phyloP scores from a whole-genome alignment of 768 basidiomycete species.

The Glaciozyma antarctica region DNA sequence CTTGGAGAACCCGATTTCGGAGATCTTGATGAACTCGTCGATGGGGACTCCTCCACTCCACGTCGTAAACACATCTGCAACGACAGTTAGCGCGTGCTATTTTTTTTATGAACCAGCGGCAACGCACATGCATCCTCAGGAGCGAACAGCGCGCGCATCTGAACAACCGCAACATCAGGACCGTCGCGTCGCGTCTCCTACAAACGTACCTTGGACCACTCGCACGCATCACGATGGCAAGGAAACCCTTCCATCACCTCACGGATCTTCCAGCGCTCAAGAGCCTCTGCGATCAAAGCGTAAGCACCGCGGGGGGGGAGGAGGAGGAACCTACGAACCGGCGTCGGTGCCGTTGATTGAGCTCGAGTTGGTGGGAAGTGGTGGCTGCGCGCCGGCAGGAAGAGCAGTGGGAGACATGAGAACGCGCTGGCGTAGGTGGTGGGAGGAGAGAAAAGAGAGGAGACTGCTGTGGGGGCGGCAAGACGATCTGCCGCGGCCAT shows the following conservation, averaged over 20 bases:
- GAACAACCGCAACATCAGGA: background rate
- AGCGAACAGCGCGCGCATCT: conserved; percentile 18
- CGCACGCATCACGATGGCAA: conserved; percentile 16
- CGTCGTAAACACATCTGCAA: conserved; percentile 23
- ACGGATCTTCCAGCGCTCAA: background rate
- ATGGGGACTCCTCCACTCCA: conserved; percentile 23
- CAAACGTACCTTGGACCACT: conserved; percentile 18
- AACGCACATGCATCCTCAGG: conserved; percentile 19
- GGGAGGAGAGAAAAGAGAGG: background rate
- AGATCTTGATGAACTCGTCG: conserved; percentile 24
- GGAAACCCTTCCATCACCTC: conserved; percentile 25
- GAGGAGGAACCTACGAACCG: background rate
- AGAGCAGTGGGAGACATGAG: conserved; percentile 1
- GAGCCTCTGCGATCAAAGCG: background rate
- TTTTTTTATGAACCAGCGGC: too few species aligned
- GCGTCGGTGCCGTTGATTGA: conserved; percentile 4
- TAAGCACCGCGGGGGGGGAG: too few species aligned
- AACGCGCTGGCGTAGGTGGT: background rate
- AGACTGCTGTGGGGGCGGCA: background rate
- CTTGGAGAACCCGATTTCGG: conserved; percentile 29
- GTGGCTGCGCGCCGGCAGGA: conserved; percentile 4
- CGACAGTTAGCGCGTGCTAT: too few species aligned
- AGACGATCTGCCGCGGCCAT: background rate
- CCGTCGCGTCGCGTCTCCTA: background rate
- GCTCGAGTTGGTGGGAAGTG: conserved; percentile 4